Percentiles rank a stretch among this genome's conserved stretches.
Conservation (phyloP, 345 rosid genomes). For the Populus nigra region DNA sequence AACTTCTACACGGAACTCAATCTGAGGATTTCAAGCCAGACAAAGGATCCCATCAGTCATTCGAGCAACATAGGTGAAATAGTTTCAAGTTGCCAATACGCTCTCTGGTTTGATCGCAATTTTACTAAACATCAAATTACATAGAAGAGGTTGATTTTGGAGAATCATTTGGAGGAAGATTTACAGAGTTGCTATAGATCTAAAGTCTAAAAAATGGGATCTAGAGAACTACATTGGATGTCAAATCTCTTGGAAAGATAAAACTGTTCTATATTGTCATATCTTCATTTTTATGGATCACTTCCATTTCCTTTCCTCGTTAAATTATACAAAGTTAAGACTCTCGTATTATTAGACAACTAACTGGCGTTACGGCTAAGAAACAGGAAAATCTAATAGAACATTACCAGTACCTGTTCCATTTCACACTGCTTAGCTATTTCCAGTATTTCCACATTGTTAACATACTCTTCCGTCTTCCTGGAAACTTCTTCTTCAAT, state of each 20-base stretch:
- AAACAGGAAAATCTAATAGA: background rate
- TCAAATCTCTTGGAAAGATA: background rate
- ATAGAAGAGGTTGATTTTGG: too few relatives aligned
- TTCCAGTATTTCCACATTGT: constrained; percentile 32
- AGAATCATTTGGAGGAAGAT: too few relatives aligned
- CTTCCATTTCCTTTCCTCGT: too few relatives aligned
- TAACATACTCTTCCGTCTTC: constrained; percentile 42
- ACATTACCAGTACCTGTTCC: constrained; percentile 31
- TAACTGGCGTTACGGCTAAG: background rate
- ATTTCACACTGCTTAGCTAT: constrained; percentile 34
- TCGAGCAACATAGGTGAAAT: background rate
- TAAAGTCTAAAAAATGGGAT: too few relatives aligned
- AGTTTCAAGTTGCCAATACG: too few relatives aligned
- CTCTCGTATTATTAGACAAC: too few relatives aligned
- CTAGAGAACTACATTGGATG: too few relatives aligned
- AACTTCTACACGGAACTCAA: constrained; percentile 41
- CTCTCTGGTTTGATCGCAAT: background rate
- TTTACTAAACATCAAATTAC: too few relatives aligned
- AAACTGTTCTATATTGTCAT: background rate
- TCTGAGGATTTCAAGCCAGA: constrained; percentile 28
- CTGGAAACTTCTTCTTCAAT: constrained; percentile 40
- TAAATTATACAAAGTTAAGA: too few relatives aligned
- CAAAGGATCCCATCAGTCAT: background rate
- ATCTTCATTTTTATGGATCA: too few relatives aligned
- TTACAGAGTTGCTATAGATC: too few relatives aligned